A percentile compares a stretch with the other conserved stretches of the same genome.
Evolutionary conservation across 108 stramenopile genomes (phyloP).

Genomic region (Nitzschia sp.): DNA sequence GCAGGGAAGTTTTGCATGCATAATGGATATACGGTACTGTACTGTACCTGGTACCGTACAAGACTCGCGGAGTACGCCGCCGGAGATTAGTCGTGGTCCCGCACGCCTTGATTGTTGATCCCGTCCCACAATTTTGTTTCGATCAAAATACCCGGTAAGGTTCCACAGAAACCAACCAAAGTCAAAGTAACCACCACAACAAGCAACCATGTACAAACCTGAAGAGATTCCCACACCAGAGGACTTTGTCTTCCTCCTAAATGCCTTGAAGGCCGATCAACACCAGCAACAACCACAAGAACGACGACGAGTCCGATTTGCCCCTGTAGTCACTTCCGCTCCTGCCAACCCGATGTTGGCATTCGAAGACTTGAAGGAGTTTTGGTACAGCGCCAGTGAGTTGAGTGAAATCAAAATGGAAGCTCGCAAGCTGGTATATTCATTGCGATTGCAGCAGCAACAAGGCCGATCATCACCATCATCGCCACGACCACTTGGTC

Average conservation of each 20-base stretch:
- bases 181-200: not conserved
- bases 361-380: conserved; percentile 8
- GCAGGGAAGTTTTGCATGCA: too few relatives aligned
- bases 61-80: too few relatives aligned
- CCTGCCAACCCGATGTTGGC: not conserved
- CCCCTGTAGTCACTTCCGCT: not conserved
- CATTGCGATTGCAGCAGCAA: too few relatives aligned
- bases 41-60: too few relatives aligned
- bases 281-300: not conserved
- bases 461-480: too few relatives aligned
- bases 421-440: conserved; percentile 11
- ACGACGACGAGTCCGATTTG: conserved; percentile 4
- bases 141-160: too few relatives aligned
- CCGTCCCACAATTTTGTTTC: too few relatives aligned
- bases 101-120: too few relatives aligned
- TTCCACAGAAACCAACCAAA: too few relatives aligned
- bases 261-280: not conserved
- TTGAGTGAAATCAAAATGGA: not conserved
- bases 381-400: conserved; percentile 15
- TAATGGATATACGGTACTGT: too few relatives aligned
- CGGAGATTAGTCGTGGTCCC: too few relatives aligned
- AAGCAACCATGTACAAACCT: not conserved
- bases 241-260: not conserved
- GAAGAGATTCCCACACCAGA: conserved; percentile 4
- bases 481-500: too few relatives aligned